Evolutionary conservation across 805 yeast species (phyloP).

Genomic region (Phaffomyces thermotolerans): DNA sequence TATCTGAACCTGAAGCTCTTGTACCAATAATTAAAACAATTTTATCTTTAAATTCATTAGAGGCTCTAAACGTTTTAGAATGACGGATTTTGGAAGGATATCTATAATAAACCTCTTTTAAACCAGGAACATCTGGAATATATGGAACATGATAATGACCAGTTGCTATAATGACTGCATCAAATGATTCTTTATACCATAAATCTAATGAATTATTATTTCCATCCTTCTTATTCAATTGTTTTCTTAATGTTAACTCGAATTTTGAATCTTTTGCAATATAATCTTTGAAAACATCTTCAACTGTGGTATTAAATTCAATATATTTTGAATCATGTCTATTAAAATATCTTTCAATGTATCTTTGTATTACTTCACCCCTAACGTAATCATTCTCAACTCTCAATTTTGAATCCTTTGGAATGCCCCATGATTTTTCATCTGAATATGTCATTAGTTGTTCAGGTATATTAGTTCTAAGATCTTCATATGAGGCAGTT

Average conservation of each 20-base stretch:
- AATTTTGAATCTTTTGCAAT: constrained; percentile 16
- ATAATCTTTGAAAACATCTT: constrained; percentile 26
- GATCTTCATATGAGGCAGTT: constrained; percentile 25
- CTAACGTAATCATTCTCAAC: constrained; percentile 27
- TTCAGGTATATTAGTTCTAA: constrained; percentile 37
- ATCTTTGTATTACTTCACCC: constrained; percentile 46
- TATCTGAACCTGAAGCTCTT: constrained; percentile 63
- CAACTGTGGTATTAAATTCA: constrained; percentile 30
- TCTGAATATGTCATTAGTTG: constrained; percentile 40
- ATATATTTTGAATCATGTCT: constrained; percentile 21
- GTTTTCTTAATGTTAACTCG: constrained; percentile 26
- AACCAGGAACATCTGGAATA: constrained; percentile 41
- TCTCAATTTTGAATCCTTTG: constrained; percentile 14
- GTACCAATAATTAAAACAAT: constrained; percentile 55
- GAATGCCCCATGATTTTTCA: constrained; percentile 27
- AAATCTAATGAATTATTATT: constrained; percentile 22
- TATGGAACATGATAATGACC: constrained; percentile 52
- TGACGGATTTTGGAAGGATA: constrained; percentile 19
- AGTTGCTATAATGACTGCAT: constrained; percentile 40
- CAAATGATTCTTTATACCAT: constrained; percentile 33
- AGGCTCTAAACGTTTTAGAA: constrained; percentile 39
- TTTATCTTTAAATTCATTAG: constrained; percentile 24
- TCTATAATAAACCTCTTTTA: constrained; percentile 24
- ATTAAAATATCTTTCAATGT: constrained; percentile 41
- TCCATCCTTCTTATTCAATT: constrained; percentile 13